Evolutionary conservation across 2,329 filamentous ascomycete species (phyloP), one percentile per base, ranked within the genome.

Genomic region (Myriosclerotinia curreyana): DNA sequence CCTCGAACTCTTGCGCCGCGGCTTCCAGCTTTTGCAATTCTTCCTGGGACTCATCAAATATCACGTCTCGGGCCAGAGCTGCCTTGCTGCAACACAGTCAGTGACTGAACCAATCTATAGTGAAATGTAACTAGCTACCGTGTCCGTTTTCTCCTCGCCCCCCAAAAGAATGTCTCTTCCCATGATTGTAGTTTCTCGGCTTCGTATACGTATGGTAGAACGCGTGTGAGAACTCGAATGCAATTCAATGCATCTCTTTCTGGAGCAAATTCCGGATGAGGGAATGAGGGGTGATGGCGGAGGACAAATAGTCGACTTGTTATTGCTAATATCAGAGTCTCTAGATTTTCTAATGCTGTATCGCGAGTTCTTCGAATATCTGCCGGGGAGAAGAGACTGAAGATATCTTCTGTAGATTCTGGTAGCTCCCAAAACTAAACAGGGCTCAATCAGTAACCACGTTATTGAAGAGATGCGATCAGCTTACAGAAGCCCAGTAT

Each of bases 91-190:
- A 64, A 28, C 6, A 54, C 17, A 48, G 59, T 72, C 64, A 73
- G 68, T 64, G 31, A 70, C 22, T 40, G 22, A 58, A 40, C 38
- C 46, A 25, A 20, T 22, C 51, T n/a, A 20, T 12, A 28, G 46
- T 36, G 44, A 62, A 25, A 17, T 44, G 55, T 12, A 51, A 46
- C 28, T 62, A 42, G 64, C 11, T 72, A 74, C 72, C 74, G 69
- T 49, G 86, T 91, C 75, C 83, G 86, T 77, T 88, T 92, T 76
- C 85, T 84, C 70, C 92, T 83, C 54, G 84, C 80, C 1, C 84
- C 83, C 95, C 95, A 98, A 74, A 99, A 97, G 82, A 99, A 96
- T 66, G 83, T 86, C 67, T 96, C 89, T 74, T 98, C 92, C 95
- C 95, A 99, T 69, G 81, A 77, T 66, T 89, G 84, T 59, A 99